These are phyloP conservation scores for Botrytis medusae DNA, from an alignment of 2,329 filamentous ascomycete species.

Conservation along the genomic window DNA sequence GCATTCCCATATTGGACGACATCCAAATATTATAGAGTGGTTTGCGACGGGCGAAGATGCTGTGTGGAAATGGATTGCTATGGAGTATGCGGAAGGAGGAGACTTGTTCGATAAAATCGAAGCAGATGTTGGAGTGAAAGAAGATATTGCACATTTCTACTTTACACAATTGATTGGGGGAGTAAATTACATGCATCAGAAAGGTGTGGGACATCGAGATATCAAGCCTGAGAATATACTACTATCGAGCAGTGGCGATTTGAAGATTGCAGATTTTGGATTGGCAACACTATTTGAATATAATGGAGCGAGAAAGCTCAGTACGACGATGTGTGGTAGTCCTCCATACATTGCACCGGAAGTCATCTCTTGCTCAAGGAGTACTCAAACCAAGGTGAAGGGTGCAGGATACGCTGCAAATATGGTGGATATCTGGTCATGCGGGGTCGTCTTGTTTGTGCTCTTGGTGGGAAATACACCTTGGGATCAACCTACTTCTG, in stretches of 20 bases:
- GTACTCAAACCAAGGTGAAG: constrained; percentile 49
- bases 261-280: constrained; percentile 97
- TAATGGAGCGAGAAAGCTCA: constrained; percentile 77
- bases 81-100: constrained; percentile 94
- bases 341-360: constrained; percentile 97
- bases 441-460: constrained; percentile 96
- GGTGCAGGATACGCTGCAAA: constrained; percentile 70
- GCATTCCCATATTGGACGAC: constrained; percentile 83
- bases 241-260: constrained; percentile 75
- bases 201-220: constrained; percentile 89
- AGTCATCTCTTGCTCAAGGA: constrained; percentile 60
- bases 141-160: constrained; percentile 95
- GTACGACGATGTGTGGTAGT: constrained; percentile 88
- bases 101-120: constrained; percentile 99
- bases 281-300: constrained; percentile 92
- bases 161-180: constrained; percentile 89
- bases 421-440: constrained; percentile 92
- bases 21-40: constrained; percentile 92
- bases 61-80: constrained; percentile 94
- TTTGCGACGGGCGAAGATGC: constrained; percentile 83
- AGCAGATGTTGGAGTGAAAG: constrained; percentile 89
- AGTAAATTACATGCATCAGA: constrained; percentile 92
- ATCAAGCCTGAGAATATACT: constrained; percentile 96
- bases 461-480: constrained; percentile 94
- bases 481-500: constrained; percentile 87